A percentile compares a stretch with the other conserved stretches of the same genome.
These are phyloP conservation scores for Coemansia sp. DNA, from an alignment of 192 early-diverging fungal species.

Conservation along the genomic window DNA sequence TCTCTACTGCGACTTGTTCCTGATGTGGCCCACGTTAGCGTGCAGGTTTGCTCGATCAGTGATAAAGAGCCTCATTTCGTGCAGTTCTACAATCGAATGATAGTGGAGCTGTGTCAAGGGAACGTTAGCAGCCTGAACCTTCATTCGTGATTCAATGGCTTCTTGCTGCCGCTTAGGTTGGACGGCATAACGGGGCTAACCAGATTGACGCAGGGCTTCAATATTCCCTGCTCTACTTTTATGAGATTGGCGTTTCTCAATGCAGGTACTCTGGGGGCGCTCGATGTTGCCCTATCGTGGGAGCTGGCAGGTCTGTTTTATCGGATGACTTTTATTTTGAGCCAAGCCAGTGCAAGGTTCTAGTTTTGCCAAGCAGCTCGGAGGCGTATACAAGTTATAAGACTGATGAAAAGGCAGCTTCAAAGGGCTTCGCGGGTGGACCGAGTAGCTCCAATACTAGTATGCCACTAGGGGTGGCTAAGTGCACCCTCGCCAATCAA, in stretches of 20 bases:
- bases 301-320: too few species aligned
- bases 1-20: neutral
- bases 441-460: too few species aligned
- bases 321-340: too few species aligned
- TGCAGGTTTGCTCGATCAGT: neutral
- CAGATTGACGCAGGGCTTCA: neutral
- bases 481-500: too few species aligned
- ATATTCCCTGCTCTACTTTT: neutral
- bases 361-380: too few species aligned
- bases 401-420: too few species aligned
- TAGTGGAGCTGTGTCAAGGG: neutral
- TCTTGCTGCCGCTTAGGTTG: neutral
- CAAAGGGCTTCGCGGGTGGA: too few species aligned
- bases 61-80: neutral
- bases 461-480: too few species aligned
- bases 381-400: too few species aligned
- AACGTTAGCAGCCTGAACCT: neutral
- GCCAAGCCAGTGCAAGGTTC: too few species aligned
- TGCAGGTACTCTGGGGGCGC: neutral
- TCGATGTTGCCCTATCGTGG: neutral
- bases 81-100: neutral
- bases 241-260: neutral
- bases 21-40: neutral
- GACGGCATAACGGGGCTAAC: neutral
- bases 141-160: neutral